phyloP scores from a whole-genome alignment of 306 rosid genomes.

The Lathyrus sativus region DNA sequence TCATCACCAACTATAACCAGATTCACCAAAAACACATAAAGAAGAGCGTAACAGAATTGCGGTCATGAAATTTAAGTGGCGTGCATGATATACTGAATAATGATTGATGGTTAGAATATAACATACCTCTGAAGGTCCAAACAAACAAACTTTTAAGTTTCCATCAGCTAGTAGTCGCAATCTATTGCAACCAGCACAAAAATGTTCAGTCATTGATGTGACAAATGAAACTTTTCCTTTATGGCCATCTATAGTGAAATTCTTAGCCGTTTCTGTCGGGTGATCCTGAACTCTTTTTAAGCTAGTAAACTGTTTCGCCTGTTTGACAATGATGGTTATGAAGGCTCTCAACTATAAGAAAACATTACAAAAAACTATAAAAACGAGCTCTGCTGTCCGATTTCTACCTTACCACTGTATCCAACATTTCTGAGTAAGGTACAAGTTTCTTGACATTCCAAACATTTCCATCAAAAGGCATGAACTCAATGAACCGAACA shows the following conservation, averaged over 20 bases:
- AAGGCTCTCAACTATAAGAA: slow-evolving; percentile 27
- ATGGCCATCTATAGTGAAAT: slow-evolving; percentile 77
- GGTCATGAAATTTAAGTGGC: slow-evolving; percentile 13
- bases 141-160: slow-evolving; percentile 91
- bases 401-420: slow-evolving; percentile 95
- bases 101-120: slow-evolving; percentile 22
- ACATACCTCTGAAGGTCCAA: slow-evolving; percentile 94
- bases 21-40: slow-evolving; percentile 30
- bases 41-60: neutral
- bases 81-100: slow-evolving; percentile 31
- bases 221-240: slow-evolving; percentile 80
- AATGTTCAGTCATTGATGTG: slow-evolving; percentile 96
- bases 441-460: slow-evolving; percentile 98
- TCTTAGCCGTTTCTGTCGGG: slow-evolving; percentile 92
- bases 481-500: slow-evolving; percentile 92
- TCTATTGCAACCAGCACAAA: slow-evolving; percentile 98
- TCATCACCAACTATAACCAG: slow-evolving; percentile 10
- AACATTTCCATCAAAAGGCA: slow-evolving; percentile 99
- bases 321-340: slow-evolving; percentile 37
- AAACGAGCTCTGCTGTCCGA: slow-evolving; percentile 40
- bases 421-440: slow-evolving; percentile 84
- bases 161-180: slow-evolving; percentile 93
- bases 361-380: slow-evolving; percentile 30
- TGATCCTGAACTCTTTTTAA: slow-evolving; percentile 72
- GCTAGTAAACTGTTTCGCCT: slow-evolving; percentile 58